Base-by-base conservation (phyloP, 208 protist species). In the Phytomonas francai region DNA sequence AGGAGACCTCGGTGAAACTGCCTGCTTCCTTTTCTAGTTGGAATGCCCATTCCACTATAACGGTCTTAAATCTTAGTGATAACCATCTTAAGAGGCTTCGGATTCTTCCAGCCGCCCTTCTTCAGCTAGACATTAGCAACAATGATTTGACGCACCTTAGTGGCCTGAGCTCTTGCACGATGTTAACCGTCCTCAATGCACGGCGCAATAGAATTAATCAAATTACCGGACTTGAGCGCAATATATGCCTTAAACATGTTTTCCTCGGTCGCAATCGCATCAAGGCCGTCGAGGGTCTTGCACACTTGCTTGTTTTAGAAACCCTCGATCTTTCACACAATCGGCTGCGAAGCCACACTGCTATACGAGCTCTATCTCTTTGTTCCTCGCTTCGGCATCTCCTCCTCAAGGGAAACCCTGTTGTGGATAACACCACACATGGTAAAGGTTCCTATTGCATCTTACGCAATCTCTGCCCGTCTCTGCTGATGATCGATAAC, bases 251-350 rank as follows among this genome's bases (percentile, higher is more conserved):
- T 42, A 83, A 83, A 12, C 89, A 93, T 63, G 69, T 95, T 39
- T 95, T 95, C 62, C 80, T 95, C 11, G 87, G 87, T 2, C 81
- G 84, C 68, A 95, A 95, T 72, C 31, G 64, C n/a, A 82, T 95
- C 49, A 42, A 59, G 5, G 34, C 79, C 1, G 76, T 93, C 0
- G 81, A 89, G 32, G 85, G 85, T 8, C 75, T 95, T 34, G 83
- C 85, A 7, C 89, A 91, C 68, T 73, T 93, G 34, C 59, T 91
- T 33, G 63, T 93, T n/a, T 79, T 95, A 6, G 83, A 95, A 65
- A 95, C 89, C n/a, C 81, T 95, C 42, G 89, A 95, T 63, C 65
- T 95, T 31, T 80, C 81, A 6, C 80, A 85, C 67, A 95, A 95
- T 67, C 59, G 68, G 34, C 72, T 95, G 0, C 73, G 70, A 30